Base-by-base conservation (phyloP, 805 yeast species). In the Candida verbasci region DNA sequence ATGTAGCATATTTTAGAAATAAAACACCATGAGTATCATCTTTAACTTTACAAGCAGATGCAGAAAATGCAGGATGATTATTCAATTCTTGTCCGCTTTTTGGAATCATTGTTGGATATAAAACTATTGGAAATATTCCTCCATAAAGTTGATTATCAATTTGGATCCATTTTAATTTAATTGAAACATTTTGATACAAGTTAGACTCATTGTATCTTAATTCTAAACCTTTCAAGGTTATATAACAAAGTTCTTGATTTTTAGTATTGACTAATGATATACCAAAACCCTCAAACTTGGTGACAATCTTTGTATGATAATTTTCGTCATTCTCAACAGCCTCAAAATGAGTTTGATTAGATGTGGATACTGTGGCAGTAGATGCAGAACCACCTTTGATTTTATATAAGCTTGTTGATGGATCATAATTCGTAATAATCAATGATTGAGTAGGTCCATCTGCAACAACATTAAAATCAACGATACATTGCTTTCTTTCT, bases 371-470 rank as follows among this genome's bases (percentile, higher is more conserved):
- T 35, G 51, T 50, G 9, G 62, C 56, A 2, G 68, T 59, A 0
- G 74, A 54, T 0, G 50, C 45, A 15, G 38, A 42, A 1, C 43
- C 49, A 7, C 54, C 55, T 37, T 56, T 56, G 33, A 80, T 52
- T 52, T 83, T 84, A 55, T 87, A 87, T 53, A 86, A 58, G 55
- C 96, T 85, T 5, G 76, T 70, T 2, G 80, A 74, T 6, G 89
- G 82, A 48, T 86, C 93, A 51, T 86, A 86, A 38, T 85, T 80
- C 1, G 95, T 75, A 3, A 93, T 82, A 4, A 87, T 82, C 44
- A 93, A 71, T 0, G 95, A 82, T 58, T 87, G 96, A 1, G 89
- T 80, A 0, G 96, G 95, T 0, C 97, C 98, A 65, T 93, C 97
- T 0, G 97, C 97, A 28, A 87, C 82, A 12, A 93, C 97, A 52